phyloP scores from a whole-genome alignment of 495 filamentous ascomycete genomes.

The Penicillium bialowiezense region DNA sequence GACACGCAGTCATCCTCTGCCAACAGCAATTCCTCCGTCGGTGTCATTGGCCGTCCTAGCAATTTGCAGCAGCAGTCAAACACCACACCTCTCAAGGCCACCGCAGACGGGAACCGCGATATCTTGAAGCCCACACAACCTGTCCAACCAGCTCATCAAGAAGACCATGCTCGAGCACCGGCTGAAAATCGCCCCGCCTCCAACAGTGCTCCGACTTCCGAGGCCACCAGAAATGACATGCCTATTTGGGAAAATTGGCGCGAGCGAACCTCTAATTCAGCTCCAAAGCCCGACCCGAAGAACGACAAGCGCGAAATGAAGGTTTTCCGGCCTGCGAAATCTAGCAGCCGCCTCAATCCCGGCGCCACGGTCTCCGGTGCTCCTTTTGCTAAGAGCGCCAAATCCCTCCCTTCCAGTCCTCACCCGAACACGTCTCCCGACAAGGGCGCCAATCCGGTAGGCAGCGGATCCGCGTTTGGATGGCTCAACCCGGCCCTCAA shows the following conservation, averaged over 20 bases:
- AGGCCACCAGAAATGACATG: constrained; percentile 40
- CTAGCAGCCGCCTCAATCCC: constrained; percentile 39
- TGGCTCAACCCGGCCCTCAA: constrained; percentile 64
- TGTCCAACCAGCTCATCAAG: neutral
- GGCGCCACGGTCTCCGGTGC: constrained; percentile 23
- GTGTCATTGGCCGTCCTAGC: constrained; percentile 29
- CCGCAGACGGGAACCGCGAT: constrained; percentile 31
- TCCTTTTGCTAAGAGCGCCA: constrained; percentile 26
- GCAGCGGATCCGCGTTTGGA: constrained; percentile 91
- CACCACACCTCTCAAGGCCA: constrained; percentile 23
- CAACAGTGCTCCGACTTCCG: constrained; percentile 26
- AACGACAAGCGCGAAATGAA: constrained; percentile 67
- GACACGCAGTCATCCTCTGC: constrained; percentile 1
- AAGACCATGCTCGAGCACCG: neutral
- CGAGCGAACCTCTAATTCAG: constrained; percentile 39
- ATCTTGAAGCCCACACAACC: constrained; percentile 35
- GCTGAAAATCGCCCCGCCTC: constrained; percentile 4
- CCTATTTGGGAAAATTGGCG: constrained; percentile 70
- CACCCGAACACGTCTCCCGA: constrained; percentile 28
- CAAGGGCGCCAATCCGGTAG: constrained; percentile 69
- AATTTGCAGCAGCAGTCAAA: constrained; percentile 11
- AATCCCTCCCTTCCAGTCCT: constrained; percentile 12
- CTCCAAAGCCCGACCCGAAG: constrained; percentile 20
- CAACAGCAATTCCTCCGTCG: constrained; percentile 21
- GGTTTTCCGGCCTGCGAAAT: constrained; percentile 67